Conservation (phyloP, 257 asterid genomes). For the Leptodermis oblonga region DNA sequence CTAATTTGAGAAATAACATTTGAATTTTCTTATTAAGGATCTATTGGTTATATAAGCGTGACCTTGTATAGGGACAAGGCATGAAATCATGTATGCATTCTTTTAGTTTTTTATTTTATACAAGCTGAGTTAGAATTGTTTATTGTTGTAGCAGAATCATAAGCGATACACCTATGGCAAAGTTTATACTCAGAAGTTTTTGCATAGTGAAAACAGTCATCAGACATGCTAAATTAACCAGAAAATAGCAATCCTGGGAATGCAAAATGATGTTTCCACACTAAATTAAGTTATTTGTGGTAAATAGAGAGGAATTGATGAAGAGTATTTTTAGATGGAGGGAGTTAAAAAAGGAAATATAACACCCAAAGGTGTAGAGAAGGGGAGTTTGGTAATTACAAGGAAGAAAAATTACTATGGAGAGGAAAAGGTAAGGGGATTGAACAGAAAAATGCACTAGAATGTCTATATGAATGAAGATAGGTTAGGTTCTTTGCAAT, state of each 20-base stretch:
- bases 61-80: not conserved
- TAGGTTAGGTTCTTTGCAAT: not conserved
- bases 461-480: not conserved
- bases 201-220: not conserved
- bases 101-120: no score
- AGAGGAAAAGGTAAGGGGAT: not conserved
- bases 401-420: not conserved
- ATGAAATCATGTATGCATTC: not conserved
- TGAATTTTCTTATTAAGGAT: not conserved
- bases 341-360: not conserved
- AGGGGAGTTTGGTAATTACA: not conserved
- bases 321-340: not conserved
- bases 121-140: not conserved
- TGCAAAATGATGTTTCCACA: no score
- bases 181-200: no score
- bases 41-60: not conserved
- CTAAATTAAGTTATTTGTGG: not conserved
- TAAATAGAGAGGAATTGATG: not conserved
- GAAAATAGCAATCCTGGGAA: not conserved
- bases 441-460: not conserved
- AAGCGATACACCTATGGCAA: not conserved
- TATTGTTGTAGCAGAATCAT: not conserved
- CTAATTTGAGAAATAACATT: not conserved
- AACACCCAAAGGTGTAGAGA: not conserved
- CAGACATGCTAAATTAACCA: not conserved